Percentiles rank a stretch among this genome's conserved stretches.
Evolutionary conservation across 257 asterid genomes (phyloP).

Genomic region (Schizonepeta tenuifolia): DNA sequence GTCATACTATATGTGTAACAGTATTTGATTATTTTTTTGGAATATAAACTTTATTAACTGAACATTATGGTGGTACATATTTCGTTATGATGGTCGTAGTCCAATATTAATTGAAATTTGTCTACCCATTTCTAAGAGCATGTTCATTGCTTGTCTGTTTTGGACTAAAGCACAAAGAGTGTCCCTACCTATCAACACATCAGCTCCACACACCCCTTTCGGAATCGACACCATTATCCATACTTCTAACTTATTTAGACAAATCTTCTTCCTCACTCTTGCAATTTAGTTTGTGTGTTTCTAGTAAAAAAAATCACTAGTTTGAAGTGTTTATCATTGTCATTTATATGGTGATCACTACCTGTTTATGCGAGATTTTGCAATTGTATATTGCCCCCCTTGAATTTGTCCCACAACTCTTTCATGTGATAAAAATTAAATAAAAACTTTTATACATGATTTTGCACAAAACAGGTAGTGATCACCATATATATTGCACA

Average conservation of each 20-base stretch:
- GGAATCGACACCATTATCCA: background rate
- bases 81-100: conserved; percentile 24
- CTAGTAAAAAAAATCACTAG: too few species aligned
- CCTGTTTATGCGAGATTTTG: too few species aligned
- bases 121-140: conserved; percentile 25
- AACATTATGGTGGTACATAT: conserved; percentile 4
- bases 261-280: background rate
- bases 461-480: too few species aligned
- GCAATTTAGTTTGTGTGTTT: background rate
- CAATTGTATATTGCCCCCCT: too few species aligned
- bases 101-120: conserved; percentile 25
- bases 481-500: too few species aligned
- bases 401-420: too few species aligned
- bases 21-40: background rate
- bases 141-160: conserved; percentile 45
- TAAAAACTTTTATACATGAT: too few species aligned
- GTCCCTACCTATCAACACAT: conserved; percentile 37
- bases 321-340: background rate
- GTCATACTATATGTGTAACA: too few species aligned
- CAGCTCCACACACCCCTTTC: conserved; percentile 27
- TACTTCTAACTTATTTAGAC: background rate
- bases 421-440: too few species aligned
- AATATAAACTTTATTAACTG: background rate
- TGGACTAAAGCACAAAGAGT: conserved; percentile 37
- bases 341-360: too few species aligned